These are phyloP conservation scores for Aspergillus thermomutatus DNA, from an alignment of 2,329 filamentous ascomycete genomes.

Conservation along the genomic window DNA sequence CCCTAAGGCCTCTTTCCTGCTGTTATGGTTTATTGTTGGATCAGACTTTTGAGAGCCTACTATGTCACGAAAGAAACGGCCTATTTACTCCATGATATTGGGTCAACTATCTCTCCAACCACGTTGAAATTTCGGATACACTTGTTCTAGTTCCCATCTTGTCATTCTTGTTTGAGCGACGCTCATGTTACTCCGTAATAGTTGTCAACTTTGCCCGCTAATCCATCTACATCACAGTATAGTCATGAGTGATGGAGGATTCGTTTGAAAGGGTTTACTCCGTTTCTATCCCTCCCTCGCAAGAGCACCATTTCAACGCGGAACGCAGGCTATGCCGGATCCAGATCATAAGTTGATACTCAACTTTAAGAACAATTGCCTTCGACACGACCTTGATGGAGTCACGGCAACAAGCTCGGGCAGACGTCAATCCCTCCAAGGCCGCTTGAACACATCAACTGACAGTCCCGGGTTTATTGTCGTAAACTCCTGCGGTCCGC, in stretches of 20 bases:
- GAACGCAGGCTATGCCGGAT: neutral
- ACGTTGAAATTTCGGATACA: neutral
- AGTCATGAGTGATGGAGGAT: neutral
- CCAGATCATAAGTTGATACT: neutral
- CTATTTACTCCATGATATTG: slow-evolving; percentile 1
- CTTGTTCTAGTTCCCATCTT: neutral
- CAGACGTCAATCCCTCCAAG: neutral
- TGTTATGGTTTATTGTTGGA: slow-evolving; percentile 7
- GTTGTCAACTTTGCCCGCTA: neutral
- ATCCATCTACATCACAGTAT: neutral
- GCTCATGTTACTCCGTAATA: neutral
- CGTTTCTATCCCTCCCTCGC: too few species aligned
- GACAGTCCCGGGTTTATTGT: neutral
- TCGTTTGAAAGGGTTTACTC: neutral
- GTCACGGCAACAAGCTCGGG: neutral
- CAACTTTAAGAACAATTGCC: neutral
- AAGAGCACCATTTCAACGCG: too few species aligned
- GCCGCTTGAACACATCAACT: neutral
- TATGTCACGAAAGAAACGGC: slow-evolving; percentile 10
- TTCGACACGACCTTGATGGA: neutral
- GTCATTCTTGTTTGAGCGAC: neutral
- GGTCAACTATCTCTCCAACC: neutral
- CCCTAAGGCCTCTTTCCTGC: slow-evolving; percentile 2
- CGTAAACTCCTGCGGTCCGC: neutral
- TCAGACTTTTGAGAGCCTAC: neutral